Base-by-base conservation (phyloP, 371 early-diverging fungal species). In the Ordospora colligata region DNA sequence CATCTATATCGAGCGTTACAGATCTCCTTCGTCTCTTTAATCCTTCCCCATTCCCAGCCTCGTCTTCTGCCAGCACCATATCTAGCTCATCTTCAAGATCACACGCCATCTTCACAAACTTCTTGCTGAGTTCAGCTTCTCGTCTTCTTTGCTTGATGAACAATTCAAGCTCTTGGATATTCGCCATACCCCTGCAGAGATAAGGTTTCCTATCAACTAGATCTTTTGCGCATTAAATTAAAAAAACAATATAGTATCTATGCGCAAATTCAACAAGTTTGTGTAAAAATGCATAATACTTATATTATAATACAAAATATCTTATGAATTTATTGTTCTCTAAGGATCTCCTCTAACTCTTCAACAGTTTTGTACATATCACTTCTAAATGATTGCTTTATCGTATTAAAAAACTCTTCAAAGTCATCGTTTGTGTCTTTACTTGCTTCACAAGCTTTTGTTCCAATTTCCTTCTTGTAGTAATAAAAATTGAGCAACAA, bases 401-500 rank as follows among this genome's bases (percentile, higher is more conserved):
- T 58, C 22, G 32, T 62, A 27, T 14, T 25, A 21, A 46, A 71
- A 46, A 71, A 54, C 10, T 27, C 17, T n/a, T 37, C 46, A 23
- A 71, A 71, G 32, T 71, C 63, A 71, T 21, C 44, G 17, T 71
- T 21, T 9, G 58, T 45, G 32, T 32, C 32, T 32, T 32, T 32
- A 32, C 32, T 32, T 32, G 5, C 32, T 32, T 32, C 32, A 32
- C 32, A 32, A 32, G 32, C 32, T 5, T 45, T 46, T 10, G 25
- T 71, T 5, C n/a, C 3, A 12, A 71, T 47, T 54, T 37, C 25
- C n/a, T 42, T 67, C 12, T 45, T 54, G 44, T 79, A 79, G 12
- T 42, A 40, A 4, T 54, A 22, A 21, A 79, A 40, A 54, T 79
- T 67, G 19, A 79, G 43, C 10, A 79, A 8, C 3, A 79, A 45